Evolutionary conservation across 2,329 filamentous ascomycete species (phyloP).

Genomic region (Akanthomyces dipterigenus): DNA sequence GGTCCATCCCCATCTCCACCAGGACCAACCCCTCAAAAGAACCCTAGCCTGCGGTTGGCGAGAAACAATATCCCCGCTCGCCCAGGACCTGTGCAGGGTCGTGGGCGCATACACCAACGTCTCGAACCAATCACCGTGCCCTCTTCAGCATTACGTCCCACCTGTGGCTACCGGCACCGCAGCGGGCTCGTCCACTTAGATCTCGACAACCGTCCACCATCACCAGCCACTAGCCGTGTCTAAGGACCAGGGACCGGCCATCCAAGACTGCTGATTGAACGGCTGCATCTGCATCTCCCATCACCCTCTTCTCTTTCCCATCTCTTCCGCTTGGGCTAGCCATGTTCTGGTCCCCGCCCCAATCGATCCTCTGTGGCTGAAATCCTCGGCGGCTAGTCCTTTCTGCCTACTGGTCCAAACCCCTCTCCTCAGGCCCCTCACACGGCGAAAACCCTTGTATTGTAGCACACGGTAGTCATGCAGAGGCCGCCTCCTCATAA

Average conservation of each 20-base stretch:
- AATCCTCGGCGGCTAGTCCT: not conserved
- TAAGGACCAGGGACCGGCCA: not conserved
- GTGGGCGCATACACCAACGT: constrained; percentile 10
- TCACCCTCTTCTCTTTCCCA: not conserved
- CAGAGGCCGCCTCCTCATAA: not conserved
- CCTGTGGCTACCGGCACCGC: not conserved
- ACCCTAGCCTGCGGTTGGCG: too few species aligned
- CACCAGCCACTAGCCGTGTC: not conserved
- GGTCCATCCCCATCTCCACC: too few species aligned
- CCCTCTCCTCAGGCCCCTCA: not conserved
- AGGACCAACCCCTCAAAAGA: too few species aligned
- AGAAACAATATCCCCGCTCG: too few species aligned
- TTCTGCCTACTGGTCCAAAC: not conserved
- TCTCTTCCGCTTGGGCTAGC: not conserved
- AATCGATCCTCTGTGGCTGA: constrained; percentile 1
- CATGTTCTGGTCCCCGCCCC: not conserved
- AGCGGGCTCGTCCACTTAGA: not conserved
- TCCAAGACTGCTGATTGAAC: too few species aligned
- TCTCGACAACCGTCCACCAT: not conserved
- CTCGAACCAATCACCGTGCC: constrained; percentile 1
- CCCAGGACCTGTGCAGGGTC: not conserved
- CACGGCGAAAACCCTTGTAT: not conserved
- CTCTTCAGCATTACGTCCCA: not conserved
- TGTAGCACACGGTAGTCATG: not conserved
- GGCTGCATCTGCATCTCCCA: not conserved